These are phyloP conservation scores for Aspergillus melleus DNA, from an alignment of 2,329 filamentous ascomycete species.

Conservation along the genomic window DNA sequence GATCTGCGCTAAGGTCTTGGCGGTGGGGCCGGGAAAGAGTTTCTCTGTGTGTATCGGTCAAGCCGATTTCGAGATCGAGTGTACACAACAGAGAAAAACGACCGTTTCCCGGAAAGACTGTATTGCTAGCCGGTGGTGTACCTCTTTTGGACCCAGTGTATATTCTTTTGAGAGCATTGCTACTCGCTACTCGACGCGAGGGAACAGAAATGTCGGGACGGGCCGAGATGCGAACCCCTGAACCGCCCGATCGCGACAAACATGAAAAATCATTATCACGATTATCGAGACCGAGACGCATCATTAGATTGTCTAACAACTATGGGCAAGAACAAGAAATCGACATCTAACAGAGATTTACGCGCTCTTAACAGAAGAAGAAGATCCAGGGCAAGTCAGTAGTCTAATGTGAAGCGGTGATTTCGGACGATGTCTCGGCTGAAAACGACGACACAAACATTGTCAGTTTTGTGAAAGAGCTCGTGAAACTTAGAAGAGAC, in stretches of 20 bases:
- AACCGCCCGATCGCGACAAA: constrained; percentile 25
- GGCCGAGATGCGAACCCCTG: no score
- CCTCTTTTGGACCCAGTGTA: no score
- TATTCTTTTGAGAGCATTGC: no score
- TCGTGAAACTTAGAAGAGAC: constrained; percentile 23
- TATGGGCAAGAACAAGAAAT: constrained; percentile 22
- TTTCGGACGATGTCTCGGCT: constrained; percentile 14
- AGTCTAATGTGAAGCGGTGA: constrained; percentile 13
- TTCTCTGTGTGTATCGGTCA: no score
- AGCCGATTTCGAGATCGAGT: no score
- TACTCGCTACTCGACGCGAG: no score
- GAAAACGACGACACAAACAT: constrained; percentile 15
- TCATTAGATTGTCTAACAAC: constrained; percentile 16
- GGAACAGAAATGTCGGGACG: no score
- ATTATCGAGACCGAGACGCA: constrained; percentile 21
- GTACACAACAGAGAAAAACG: no score
- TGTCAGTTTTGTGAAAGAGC: constrained; percentile 14
- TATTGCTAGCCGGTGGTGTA: no score
- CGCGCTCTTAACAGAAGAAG: constrained; percentile 18
- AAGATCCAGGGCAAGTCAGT: constrained; percentile 11
- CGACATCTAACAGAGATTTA: constrained; percentile 16
- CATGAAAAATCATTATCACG: constrained; percentile 21
- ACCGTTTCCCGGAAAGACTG: no score
- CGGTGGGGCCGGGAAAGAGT: no score
- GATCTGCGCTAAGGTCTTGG: no score